Evolutionary conservation across 768 basidiomycete species (phyloP), one percentile per base, ranked within the genome.

Genomic region (Psilocybe tampanensis): DNA sequence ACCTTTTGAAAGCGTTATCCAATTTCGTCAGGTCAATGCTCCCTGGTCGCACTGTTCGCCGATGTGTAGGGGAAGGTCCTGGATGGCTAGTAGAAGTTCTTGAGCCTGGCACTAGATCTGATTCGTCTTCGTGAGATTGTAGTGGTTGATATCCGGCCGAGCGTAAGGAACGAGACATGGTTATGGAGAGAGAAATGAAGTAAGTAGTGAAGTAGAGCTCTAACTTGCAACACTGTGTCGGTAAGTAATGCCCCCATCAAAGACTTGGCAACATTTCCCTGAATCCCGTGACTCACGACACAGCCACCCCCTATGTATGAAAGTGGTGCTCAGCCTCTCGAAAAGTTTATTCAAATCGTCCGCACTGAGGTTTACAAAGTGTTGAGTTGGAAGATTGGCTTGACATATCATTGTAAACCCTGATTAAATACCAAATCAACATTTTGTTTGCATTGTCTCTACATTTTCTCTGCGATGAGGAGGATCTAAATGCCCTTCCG

Each of bases 1-100:
- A 86, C 87, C 89, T 81, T 72, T 93, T 93, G 76, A 94, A 94
- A 6, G 92, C 92, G 67, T 79, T 83, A 67, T 94, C 92, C 55
- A 94, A 68, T 66, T 90, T 90, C 39, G 84, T 81, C 56, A 94
- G 74, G 78, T 94, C 92, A 66, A 94, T 89, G 64, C 82, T 84
- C 43, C 86, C 86, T 44, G 86, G 82, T 55, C 80, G 73, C 58
- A 70, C 65, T 52, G 74, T 55, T 47, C 76, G 75, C 52, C 72
- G 71, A 50, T 68, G 71, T 60, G 60, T 49, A 58, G 52, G 58
- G 49, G 32, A 43, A 55, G 63, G 33, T 48, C 59, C 53, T 60
- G 62, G 54, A 53, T 58, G 58, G 50, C 61, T 66, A 18, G 70
- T 68, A 24, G 68, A 67, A 7, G 66, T 59, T 41, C 64, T 61